A percentile compares a stretch with the other conserved stretches of the same genome.
Conservation (phyloP, 1,284 basidiomycete species). For the Earliella scabrosa region DNA sequence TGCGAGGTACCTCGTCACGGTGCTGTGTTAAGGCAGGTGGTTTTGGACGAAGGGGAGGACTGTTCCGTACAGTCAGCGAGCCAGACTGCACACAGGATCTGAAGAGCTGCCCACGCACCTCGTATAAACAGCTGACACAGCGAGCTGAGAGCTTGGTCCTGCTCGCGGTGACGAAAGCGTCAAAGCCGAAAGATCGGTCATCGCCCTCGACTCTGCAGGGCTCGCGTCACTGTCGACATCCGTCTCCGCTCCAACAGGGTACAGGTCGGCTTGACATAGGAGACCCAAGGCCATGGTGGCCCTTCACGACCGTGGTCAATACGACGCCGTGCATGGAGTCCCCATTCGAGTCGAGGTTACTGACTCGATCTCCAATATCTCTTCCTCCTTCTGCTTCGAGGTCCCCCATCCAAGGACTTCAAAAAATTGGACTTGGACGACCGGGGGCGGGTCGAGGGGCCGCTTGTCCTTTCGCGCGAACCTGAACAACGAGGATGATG, state of each 20-base stretch:
- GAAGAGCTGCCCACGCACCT: no score
- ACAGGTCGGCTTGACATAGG: slow-evolving; percentile 70
- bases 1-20: no score
- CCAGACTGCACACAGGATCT: no score
- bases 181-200: background rate
- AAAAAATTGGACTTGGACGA: slow-evolving; percentile 38
- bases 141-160: no score
- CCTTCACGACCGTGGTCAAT: background rate
- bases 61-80: no score
- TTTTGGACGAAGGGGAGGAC: no score
- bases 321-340: background rate
- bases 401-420: slow-evolving; percentile 30
- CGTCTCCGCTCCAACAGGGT: slow-evolving; percentile 46
- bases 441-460: slow-evolving; percentile 46
- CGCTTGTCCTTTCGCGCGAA: slow-evolving; percentile 43
- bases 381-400: slow-evolving; percentile 38
- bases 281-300: slow-evolving; percentile 46
- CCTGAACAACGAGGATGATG: slow-evolving; percentile 23
- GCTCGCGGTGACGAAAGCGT: background rate
- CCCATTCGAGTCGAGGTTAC: no score
- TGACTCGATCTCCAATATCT: background rate
- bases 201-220: background rate
- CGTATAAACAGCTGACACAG: no score
- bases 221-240: background rate
- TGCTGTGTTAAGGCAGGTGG: no score